Base-by-base conservation (phyloP, 495 filamentous ascomycete species). In the Aspergillus sclerotiicarbonarius region DNA sequence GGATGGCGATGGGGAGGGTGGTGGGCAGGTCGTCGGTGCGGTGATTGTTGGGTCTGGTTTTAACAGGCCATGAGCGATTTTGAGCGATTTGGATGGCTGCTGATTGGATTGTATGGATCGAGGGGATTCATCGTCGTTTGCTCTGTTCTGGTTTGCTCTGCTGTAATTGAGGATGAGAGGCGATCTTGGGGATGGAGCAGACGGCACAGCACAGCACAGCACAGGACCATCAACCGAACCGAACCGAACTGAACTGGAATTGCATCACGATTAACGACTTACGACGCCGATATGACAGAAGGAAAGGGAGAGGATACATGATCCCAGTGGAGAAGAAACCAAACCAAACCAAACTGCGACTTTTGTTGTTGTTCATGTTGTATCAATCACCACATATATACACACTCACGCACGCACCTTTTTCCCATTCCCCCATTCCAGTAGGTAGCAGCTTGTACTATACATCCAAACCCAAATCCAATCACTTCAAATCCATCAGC, bases 401-500 rank as follows among this genome's bases (percentile, higher is more conserved):
- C 18, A 53, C 20, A 41, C 20, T 43, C 20, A 37, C 12, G 31
- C 31, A 49, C 20, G 35, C 19, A 6, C 33, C 16, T 18, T 21
- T 15, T 21, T 37, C 35, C 15, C 25, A 25, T 25, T 25, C 25
- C 25, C n/a, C n/a, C n/a, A n/a, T 25, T 25, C 25, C 18, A 51
- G 30, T 25, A 51, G 10, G 25, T 9, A 30, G 16, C 13, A 41
- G n/a, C n/a, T 41, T 12, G 20, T n/a, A 21, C 15, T 10, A 10
- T 33, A 21, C 12, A 20, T 41, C 16, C 35, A 16, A 18, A 13
- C 19, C 29, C 10, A 13, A 33, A 44, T 31, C 45, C 37, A 45
- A 50, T 21, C 33, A 20, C 39, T 51, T 33, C 15, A 29, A n/a
- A n/a, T n/a, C 25, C 10, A 46, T 20, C 52, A 82, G 65, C 71